phyloP scores from a whole-genome alignment of 2,329 filamentous ascomycete genomes.

The Davidsoniella eucalypti region DNA sequence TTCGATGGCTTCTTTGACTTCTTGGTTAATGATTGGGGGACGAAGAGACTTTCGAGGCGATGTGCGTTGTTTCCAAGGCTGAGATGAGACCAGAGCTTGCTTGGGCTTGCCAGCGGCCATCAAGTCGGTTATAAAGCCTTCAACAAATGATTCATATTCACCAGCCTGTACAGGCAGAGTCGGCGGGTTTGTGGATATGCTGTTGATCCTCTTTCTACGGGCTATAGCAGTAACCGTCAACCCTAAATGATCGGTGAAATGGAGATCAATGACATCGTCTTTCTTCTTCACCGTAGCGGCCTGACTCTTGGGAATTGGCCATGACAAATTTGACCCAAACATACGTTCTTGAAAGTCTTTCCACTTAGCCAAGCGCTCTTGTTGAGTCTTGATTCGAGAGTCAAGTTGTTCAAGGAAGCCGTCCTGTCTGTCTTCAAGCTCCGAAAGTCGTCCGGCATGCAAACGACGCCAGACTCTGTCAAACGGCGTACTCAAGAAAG shows the following conservation, averaged over 20 bases:
- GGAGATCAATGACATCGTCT: slow-evolving; percentile 29
- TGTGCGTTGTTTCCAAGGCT: not conserved
- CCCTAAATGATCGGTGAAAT: slow-evolving; percentile 35
- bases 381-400: slow-evolving; percentile 47
- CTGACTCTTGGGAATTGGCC: slow-evolving; percentile 16
- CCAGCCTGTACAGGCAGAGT: not conserved
- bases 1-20: not conserved
- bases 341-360: slow-evolving; percentile 42
- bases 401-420: slow-evolving; percentile 58
- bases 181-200: not conserved
- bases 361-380: slow-evolving; percentile 55
- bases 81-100: not conserved
- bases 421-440: slow-evolving; percentile 33
- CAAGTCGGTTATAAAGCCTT: slow-evolving; percentile 4
- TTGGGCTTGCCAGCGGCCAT: not conserved
- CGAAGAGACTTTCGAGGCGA: not conserved
- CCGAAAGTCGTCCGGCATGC: slow-evolving; percentile 37
- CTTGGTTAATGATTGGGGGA: not conserved
- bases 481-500: slow-evolving; percentile 50
- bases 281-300: slow-evolving; percentile 16
- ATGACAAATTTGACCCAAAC: slow-evolving; percentile 21
- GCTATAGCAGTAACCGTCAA: slow-evolving; percentile 6
- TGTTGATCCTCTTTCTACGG: not conserved
- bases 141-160: slow-evolving; percentile 6
- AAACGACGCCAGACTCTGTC: slow-evolving; percentile 55